Percentiles rank a stretch among this genome's conserved stretches.
Evolutionary conservation across 148 eudicot species (phyloP).

Genomic region (Silene conica): DNA sequence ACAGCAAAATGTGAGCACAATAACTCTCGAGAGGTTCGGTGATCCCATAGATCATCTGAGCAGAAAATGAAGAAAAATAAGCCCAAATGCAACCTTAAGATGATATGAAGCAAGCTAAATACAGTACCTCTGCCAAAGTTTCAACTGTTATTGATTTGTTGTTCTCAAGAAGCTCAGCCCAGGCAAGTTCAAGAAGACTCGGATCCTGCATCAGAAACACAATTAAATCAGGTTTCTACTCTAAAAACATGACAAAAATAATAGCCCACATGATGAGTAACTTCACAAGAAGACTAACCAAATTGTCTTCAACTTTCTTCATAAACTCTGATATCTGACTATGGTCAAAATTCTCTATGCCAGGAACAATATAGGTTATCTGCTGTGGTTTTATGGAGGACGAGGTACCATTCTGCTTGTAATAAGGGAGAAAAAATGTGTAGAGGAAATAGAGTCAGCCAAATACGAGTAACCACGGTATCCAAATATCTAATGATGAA

Average conservation of each 20-base stretch:
- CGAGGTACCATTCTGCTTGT: conserved; percentile 64
- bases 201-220: conserved; percentile 51
- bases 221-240: conserved; percentile 8
- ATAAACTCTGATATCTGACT: conserved; percentile 59
- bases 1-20: conserved; percentile 79
- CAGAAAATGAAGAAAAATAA: conserved; percentile 26
- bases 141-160: conserved; percentile 57
- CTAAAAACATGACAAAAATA: conserved; percentile 9
- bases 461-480: not conserved
- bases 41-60: conserved; percentile 93
- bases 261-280: not conserved
- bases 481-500: conserved; percentile 1
- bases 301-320: conserved; percentile 68
- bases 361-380: conserved; percentile 86
- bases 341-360: conserved; percentile 62
- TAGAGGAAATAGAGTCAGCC: conserved; percentile 13
- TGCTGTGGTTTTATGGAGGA: conserved; percentile 92
- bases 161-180: conserved; percentile 91
- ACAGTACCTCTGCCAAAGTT: conserved; percentile 86
- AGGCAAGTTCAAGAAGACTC: conserved; percentile 85
- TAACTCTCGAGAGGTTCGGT: conserved; percentile 90
- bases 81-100: conserved; percentile 26
- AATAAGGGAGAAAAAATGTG: not conserved
- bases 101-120: conserved; percentile 6
- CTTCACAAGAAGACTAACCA: conserved; percentile 48